Base-by-base conservation (phyloP, 768 basidiomycete genomes). In the Suillus discolor region DNA sequence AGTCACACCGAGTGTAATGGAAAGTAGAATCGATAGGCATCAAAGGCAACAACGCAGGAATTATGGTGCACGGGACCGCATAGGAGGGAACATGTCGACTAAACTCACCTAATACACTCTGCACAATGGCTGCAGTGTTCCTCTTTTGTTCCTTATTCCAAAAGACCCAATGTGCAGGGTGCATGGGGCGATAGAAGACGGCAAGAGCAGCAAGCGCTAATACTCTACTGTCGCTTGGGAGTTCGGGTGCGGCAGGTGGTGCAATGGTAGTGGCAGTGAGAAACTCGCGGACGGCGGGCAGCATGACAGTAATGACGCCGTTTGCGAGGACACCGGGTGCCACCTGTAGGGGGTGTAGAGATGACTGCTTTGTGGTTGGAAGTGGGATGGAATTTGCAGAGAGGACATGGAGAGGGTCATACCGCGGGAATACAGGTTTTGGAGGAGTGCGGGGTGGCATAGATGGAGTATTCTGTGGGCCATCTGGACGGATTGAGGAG, bases 91-190 rank as follows among this genome's bases (percentile, higher is more conserved):
- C 20, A 57, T 15, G 23, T 57, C 45, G 2, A 55, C 55, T 45
- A 61, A 23, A 84, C 87, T 71, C 72, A 89, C 89, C 76, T 61
- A 84, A 75, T 63, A 88, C 78, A 54, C 79, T 81, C 71, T 86
- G 82, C 39, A 90, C 84, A 63, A 82, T 72, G n/a, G 74, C 74
- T 18, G 86, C 86, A 20, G 86, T 88, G 28, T 73, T 74, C 64
- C 71, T 74, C 71, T 83, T 84, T 70, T 80, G 78, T 57, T 80
- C 81, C 66, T 79, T 80, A 55, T 80, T 82, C 89, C 89, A 90
- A 72, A 90, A 84, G n/a, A 86, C 75, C 84, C 85, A 86, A 70
- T 89, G 88, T 7, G 82, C 84, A 16, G 83, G 83, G 72, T 88
- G 83, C 38, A 80, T 78, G 18, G 83, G 84, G 57, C 79, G 78